phyloP scores from a whole-genome alignment of 805 yeast species.

The Saccharomycopsis malanga region DNA sequence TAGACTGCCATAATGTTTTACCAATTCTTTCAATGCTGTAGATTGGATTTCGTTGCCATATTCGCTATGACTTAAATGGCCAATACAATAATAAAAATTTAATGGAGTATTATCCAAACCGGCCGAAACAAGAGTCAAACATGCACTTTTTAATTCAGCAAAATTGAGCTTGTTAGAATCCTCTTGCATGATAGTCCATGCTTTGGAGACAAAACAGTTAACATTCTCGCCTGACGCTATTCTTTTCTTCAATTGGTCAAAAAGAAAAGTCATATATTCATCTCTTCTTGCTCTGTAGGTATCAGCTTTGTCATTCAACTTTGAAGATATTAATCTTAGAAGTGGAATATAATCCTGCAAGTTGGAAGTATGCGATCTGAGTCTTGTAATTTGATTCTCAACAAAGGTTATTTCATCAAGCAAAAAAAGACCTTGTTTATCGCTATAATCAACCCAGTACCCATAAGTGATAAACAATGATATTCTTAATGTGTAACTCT shows the following conservation, averaged over 20 bases:
- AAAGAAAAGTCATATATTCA: conserved; percentile 39
- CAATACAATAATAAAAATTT: conserved; percentile 52
- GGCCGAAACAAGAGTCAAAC: conserved; percentile 73
- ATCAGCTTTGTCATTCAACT: conserved; percentile 25
- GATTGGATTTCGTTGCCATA: conserved; percentile 36
- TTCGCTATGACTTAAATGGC: conserved; percentile 44
- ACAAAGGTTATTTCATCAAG: conserved; percentile 48
- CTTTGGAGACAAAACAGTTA: conserved; percentile 31
- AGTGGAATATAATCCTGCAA: conserved; percentile 47
- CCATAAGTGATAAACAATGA: conserved; percentile 51
- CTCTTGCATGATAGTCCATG: conserved; percentile 19
- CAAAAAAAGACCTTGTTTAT: conserved; percentile 24
- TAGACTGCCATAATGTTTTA: conserved; percentile 29
- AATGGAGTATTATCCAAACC: conserved; percentile 70
- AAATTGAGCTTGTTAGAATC: conserved; percentile 24
- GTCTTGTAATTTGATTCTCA: conserved; percentile 49
- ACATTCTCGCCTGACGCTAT: conserved; percentile 24
- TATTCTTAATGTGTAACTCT: conserved; percentile 44
- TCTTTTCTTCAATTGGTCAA: conserved; percentile 26
- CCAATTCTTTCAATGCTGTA: conserved; percentile 36
- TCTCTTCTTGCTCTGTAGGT: conserved; percentile 39
- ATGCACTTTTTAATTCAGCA: conserved; percentile 48
- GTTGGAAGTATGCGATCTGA: conserved; percentile 53
- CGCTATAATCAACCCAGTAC: conserved; percentile 37
- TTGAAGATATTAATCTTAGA: conserved; percentile 30